A percentile compares a stretch with the other conserved stretches of the same genome.
Evolutionary conservation across 805 yeast species (phyloP).

Genomic region (Barnettozyma siamensis): DNA sequence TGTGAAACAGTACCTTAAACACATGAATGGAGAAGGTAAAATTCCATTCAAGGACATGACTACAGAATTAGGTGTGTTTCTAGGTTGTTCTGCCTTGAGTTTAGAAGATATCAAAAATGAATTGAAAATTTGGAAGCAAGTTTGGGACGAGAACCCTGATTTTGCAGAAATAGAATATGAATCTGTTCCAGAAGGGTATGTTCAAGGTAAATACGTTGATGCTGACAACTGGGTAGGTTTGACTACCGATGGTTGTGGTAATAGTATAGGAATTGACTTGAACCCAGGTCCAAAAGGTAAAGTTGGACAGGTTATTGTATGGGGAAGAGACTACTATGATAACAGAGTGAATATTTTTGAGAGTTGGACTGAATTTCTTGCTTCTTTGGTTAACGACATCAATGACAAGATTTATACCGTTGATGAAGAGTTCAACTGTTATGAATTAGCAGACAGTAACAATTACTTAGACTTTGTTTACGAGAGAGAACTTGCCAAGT

Average conservation of each 20-base stretch:
- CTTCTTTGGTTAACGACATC: slow-evolving; percentile 1
- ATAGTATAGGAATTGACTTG: slow-evolving; percentile 14
- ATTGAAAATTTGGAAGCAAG: slow-evolving; percentile 12
- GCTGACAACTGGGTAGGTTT: slow-evolving; percentile 12
- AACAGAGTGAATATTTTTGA: slow-evolving; percentile 7
- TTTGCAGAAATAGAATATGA: slow-evolving; percentile 7
- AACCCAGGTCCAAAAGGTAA: slow-evolving; percentile 15
- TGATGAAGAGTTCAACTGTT: slow-evolving; percentile 10
- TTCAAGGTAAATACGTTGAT: slow-evolving; percentile 8
- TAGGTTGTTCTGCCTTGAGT: slow-evolving; percentile 8
- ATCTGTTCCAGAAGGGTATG: slow-evolving; percentile 9
- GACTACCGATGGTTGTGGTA: slow-evolving; percentile 15
- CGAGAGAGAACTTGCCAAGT: slow-evolving; percentile 2
- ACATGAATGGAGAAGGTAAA: slow-evolving; percentile 7
- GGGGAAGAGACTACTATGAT: slow-evolving; percentile 14
- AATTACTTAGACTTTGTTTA: slow-evolving; percentile 9
- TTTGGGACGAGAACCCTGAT: slow-evolving; percentile 9
- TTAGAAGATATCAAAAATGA: slow-evolving; percentile 11
- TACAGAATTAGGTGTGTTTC: slow-evolving; percentile 2
- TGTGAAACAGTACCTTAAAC: slow-evolving; percentile 5
- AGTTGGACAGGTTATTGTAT: slow-evolving; percentile 14
- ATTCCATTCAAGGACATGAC: neutral
- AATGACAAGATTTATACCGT: slow-evolving; percentile 5
- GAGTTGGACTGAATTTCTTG: slow-evolving; percentile 8
- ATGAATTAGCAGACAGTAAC: slow-evolving; percentile 7